Evolutionary conservation across 1,284 basidiomycete species (phyloP).

Genomic region (Cerioporus squamosus): DNA sequence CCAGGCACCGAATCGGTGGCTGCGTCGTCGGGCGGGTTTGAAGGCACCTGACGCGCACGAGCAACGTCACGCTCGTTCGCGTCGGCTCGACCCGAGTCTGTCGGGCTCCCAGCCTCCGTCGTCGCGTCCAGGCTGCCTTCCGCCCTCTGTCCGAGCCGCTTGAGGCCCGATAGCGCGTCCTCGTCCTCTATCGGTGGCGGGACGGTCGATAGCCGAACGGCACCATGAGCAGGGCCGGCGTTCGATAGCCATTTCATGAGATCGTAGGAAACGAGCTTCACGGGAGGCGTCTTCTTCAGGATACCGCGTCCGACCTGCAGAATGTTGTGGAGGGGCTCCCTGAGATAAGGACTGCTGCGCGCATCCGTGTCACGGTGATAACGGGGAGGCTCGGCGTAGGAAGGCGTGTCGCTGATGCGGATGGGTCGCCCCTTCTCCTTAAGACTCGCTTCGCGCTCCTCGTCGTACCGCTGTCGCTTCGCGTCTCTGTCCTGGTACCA

Average conservation of each 20-base stretch:
- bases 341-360: neutral
- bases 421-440: constrained; percentile 9
- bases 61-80: neutral
- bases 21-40: neutral
- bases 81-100: neutral
- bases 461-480: constrained; percentile 6
- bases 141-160: neutral
- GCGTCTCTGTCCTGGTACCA: constrained; percentile 4
- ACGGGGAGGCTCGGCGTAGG: constrained; percentile 5
- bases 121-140: too few species aligned
- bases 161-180: neutral
- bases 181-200: neutral
- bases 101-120: too few species aligned
- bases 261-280: constrained; percentile 18
- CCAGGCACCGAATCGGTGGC: neutral
- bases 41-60: neutral
- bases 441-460: constrained; percentile 7
- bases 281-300: constrained; percentile 18
- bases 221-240: neutral
- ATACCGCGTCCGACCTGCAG: neutral
- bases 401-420: constrained; percentile 5
- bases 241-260: constrained; percentile 7
- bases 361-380: neutral
- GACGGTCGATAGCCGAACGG: neutral
- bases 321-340: neutral